A percentile compares a stretch with the other conserved stretches of the same genome.
These are phyloP conservation scores for Balansia obtecta DNA, from an alignment of 2,329 filamentous ascomycete species.

Conservation along the genomic window DNA sequence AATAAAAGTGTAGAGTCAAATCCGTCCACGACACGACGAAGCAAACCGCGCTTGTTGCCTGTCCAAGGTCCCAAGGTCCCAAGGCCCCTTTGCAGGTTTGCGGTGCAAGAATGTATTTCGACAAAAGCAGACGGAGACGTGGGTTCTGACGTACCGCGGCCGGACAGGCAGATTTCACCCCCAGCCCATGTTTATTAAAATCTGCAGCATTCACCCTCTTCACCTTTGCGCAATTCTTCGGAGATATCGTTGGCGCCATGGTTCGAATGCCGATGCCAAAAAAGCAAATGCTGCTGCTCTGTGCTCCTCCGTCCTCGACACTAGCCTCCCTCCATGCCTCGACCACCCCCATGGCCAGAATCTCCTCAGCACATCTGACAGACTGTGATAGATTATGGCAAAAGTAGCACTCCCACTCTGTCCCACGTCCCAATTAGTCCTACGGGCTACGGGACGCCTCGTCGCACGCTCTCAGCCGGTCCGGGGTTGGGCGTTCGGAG, in stretches of 20 bases:
- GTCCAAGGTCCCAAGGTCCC: conserved; percentile 1
- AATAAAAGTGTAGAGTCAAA: no score
- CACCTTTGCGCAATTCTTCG: neutral
- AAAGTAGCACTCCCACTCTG: neutral
- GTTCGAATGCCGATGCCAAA: neutral
- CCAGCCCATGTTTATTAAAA: conserved; percentile 4
- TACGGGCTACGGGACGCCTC: no score
- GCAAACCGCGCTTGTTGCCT: neutral
- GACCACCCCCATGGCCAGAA: no score
- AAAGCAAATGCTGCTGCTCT: neutral
- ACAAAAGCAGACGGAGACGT: neutral
- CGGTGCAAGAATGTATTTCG: neutral
- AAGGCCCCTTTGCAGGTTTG: neutral
- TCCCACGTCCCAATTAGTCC: neutral
- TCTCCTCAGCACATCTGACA: no score
- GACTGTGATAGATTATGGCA: no score
- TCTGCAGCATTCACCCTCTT: conserved; percentile 2
- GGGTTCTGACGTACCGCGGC: neutral
- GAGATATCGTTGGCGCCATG: neutral
- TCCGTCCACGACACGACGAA: neutral
- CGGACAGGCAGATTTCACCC: neutral
- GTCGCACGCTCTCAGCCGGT: neutral
- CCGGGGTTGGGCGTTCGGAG: conserved; percentile 1
- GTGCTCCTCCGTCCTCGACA: neutral
- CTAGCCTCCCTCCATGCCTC: neutral